These are phyloP conservation scores for Penicillium sp. DNA, from an alignment of 2,329 filamentous ascomycete genomes.

Conservation along the genomic window DNA sequence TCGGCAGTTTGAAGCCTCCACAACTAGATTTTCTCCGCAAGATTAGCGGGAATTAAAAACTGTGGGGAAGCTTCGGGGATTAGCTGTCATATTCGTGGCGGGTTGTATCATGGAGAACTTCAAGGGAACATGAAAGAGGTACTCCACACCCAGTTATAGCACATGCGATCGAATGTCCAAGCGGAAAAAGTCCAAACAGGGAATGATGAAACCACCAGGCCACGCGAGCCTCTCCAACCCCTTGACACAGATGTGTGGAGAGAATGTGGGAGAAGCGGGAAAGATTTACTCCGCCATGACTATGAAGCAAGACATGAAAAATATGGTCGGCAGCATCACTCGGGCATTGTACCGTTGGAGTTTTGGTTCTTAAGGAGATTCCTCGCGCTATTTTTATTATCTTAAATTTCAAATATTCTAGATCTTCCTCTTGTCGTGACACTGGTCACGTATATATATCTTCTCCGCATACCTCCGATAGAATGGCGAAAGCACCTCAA, in stretches of 20 bases:
- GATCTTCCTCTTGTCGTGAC: neutral
- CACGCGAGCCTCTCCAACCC: neutral
- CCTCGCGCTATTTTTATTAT: neutral
- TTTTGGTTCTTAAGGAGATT: constrained; percentile 9
- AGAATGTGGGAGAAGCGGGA: constrained; percentile 26
- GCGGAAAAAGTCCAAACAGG: constrained; percentile 20
- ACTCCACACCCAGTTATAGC: too few species aligned
- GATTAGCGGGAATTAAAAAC: too few species aligned
- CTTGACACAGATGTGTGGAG: constrained; percentile 15
- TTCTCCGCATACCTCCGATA: constrained; percentile 7
- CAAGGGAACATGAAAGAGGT: too few species aligned
- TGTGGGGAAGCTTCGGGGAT: too few species aligned
- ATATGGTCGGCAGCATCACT: constrained; percentile 9
- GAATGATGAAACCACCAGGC: neutral
- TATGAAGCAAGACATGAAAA: constrained; percentile 3
- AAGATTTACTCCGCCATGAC: constrained; percentile 22
- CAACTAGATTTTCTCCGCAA: too few species aligned
- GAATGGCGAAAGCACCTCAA: constrained; percentile 30
- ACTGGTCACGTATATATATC: neutral
- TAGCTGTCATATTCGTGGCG: too few species aligned
- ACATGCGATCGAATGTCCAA: neutral
- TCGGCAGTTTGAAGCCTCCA: too few species aligned
- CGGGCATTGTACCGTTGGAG: neutral
- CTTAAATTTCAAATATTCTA: neutral
- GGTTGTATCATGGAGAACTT: too few species aligned